These are phyloP conservation scores for Trichomonas vaginalis DNA, from an alignment of 208 protist genomes.

Conservation along the genomic window DNA sequence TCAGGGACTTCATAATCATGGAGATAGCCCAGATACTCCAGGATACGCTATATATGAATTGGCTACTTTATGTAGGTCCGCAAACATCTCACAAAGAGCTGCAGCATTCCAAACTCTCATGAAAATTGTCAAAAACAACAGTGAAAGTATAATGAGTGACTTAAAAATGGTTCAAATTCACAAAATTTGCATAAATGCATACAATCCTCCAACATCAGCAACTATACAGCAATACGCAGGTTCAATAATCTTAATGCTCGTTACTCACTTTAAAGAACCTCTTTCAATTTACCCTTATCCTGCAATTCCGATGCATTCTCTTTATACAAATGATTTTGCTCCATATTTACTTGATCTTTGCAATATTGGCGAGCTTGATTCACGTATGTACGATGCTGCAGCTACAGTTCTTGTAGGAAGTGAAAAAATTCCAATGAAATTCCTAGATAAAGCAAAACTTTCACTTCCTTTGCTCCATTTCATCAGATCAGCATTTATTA, in stretches of 20 bases:
- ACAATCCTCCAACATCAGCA: neutral
- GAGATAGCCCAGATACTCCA: neutral
- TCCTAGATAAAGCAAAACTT: neutral
- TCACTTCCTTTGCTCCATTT: neutral
- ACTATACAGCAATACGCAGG: neutral
- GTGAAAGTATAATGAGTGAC: neutral
- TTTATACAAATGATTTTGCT: neutral
- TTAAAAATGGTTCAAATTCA: neutral
- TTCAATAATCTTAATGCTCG: neutral
- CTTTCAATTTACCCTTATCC: neutral
- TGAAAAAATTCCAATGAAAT: neutral
- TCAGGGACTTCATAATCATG: neutral
- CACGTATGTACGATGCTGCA: neutral
- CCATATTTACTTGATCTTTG: neutral
- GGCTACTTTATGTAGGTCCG: neutral
- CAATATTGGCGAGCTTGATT: neutral
- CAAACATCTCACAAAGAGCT: neutral
- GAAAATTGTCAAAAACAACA: neutral
- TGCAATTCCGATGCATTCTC: neutral
- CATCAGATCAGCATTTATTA: neutral
- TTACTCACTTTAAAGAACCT: neutral
- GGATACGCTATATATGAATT: neutral
- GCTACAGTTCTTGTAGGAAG: neutral
- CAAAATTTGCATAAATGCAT: neutral
- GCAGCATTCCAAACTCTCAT: neutral